phyloP scores from a whole-genome alignment of 2,329 filamentous ascomycete species.

The Colletotrichum coccodes region DNA sequence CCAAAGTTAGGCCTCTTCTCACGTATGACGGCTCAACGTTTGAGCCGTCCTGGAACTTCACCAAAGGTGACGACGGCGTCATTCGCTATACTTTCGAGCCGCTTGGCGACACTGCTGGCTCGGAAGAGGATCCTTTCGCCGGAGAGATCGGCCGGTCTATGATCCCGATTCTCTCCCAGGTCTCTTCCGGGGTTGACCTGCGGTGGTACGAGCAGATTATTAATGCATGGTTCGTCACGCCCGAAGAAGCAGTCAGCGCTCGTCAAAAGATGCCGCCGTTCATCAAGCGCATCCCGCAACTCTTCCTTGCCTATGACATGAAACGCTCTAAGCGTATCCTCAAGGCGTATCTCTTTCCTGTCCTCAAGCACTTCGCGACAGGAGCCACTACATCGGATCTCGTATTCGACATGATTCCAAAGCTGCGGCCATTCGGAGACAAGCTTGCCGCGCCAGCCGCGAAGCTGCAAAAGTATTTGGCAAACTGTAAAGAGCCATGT shows the following conservation, averaged over 20 bases:
- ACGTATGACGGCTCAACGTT: constrained; percentile 26
- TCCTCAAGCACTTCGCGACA: constrained; percentile 36
- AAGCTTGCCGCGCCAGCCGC: constrained; percentile 28
- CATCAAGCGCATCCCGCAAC: constrained; percentile 33
- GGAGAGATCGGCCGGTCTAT: constrained; percentile 11
- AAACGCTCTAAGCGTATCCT: constrained; percentile 32
- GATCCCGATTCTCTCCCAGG: constrained; percentile 14
- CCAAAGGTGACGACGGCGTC: constrained; percentile 10
- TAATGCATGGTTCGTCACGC: constrained; percentile 16
- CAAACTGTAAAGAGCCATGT: constrained; percentile 26
- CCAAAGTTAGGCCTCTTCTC: constrained; percentile 13
- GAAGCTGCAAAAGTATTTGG: constrained; percentile 34
- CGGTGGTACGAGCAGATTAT: constrained; percentile 26
- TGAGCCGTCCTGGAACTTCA: constrained; percentile 27
- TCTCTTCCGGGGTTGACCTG: constrained; percentile 21
- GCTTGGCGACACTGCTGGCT: constrained; percentile 14
- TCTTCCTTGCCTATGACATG: constrained; percentile 38
- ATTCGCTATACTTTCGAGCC: constrained; percentile 24
- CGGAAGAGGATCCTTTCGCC: constrained; percentile 14
- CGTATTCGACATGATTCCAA: constrained; percentile 35
- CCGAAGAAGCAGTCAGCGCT: neutral
- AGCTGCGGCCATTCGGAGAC: constrained; percentile 27
- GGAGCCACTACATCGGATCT: constrained; percentile 32
- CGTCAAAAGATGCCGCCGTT: constrained; percentile 1
- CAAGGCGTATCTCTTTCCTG: constrained; percentile 37